These are phyloP conservation scores for Exserohilum rostratum DNA, from an alignment of 2,329 filamentous ascomycete genomes.

Conservation along the genomic window DNA sequence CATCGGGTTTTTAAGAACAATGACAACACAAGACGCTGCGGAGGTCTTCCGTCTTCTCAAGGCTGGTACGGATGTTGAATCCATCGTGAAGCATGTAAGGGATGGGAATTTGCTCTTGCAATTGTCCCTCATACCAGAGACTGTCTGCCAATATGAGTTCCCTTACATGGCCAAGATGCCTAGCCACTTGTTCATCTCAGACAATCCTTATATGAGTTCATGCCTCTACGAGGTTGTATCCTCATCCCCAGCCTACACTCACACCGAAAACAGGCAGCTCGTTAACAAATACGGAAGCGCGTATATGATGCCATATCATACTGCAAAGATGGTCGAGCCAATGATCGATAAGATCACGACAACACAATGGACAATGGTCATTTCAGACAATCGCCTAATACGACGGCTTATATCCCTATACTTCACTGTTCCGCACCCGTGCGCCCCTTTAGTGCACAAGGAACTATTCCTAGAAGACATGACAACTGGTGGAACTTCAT, in stretches of 20 bases:
- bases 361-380: background rate
- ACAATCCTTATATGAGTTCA: too few species aligned
- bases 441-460: slow-evolving; percentile 5
- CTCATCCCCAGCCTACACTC: too few species aligned
- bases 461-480: slow-evolving; percentile 16
- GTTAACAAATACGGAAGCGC: too few species aligned
- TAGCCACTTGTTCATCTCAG: too few species aligned
- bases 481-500: background rate
- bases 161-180: too few species aligned
- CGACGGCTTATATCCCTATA: background rate
- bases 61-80: background rate
- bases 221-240: too few species aligned
- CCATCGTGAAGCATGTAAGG: background rate
- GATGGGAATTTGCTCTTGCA: background rate
- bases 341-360: background rate
- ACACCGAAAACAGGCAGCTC: too few species aligned
- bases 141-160: too few species aligned
- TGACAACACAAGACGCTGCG: background rate
- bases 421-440: background rate
- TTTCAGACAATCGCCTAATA: background rate
- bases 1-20: background rate
- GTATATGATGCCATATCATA: background rate
- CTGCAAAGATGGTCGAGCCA: background rate
- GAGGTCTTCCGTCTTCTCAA: background rate
- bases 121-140: background rate